These are phyloP conservation scores for Firmiana major DNA, from an alignment of 345 rosid species.

Conservation along the genomic window DNA sequence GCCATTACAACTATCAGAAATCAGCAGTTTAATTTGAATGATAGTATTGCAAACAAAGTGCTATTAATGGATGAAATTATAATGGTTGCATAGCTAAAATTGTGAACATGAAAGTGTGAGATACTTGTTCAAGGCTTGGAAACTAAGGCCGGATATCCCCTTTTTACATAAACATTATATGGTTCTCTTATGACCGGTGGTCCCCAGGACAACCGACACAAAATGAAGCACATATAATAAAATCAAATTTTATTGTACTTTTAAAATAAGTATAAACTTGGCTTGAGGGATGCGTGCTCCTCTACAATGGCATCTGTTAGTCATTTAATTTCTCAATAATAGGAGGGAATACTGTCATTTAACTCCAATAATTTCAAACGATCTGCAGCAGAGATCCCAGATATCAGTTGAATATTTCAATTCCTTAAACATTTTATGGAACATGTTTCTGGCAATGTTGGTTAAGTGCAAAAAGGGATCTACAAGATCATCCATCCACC, in stretches of 20 bases:
- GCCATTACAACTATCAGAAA: constrained; percentile 7
- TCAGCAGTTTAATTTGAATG: background rate
- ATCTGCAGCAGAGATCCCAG: background rate
- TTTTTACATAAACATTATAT: background rate
- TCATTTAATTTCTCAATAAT: background rate
- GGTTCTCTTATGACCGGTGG: background rate
- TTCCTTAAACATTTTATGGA: background rate
- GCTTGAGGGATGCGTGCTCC: background rate
- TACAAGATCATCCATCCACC: background rate
- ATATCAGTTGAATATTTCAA: background rate
- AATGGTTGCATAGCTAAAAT: background rate
- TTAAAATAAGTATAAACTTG: background rate
- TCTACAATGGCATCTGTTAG: background rate
- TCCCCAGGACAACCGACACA: background rate
- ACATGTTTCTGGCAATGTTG: background rate
- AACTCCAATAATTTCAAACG: no score
- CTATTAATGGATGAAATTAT: background rate
- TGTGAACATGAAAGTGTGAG: background rate
- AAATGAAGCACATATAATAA: background rate
- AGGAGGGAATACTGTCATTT: background rate
- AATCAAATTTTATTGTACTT: background rate
- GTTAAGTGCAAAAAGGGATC: background rate
- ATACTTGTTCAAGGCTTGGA: background rate
- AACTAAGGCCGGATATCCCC: background rate
- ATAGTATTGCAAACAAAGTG: background rate